Evolutionary conservation across 192 early-diverging fungal genomes (phyloP), one percentile per base, ranked within the genome.

Genomic region (Coemansia sp.): DNA sequence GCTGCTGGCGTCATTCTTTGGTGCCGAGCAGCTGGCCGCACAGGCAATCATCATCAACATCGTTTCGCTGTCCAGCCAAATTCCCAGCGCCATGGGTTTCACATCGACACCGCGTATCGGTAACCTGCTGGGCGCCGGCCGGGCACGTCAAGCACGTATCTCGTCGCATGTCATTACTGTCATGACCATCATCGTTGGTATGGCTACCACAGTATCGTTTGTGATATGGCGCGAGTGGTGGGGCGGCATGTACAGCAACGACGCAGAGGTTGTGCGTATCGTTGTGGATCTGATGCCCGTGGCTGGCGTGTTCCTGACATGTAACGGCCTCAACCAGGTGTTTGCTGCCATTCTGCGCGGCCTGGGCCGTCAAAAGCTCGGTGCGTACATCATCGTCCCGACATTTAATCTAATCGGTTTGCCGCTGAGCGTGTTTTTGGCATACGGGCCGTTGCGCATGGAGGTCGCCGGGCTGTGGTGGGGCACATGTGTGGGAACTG

Each of bases 81-180:
- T 91, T 70, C 88, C 87, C 38, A 83, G 91, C 52, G 93, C 93
- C 3, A 77, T 96, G 23, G 78, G 88, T 18, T 86, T 95, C 24
- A 90, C 88, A 0, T 82, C 87, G 1, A 86, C 89, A 8, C 91
- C 89, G 49, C 84, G 95, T 11, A 88, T 95, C 35, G 94, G 89
- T 23, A 87, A 88, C 58, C 74, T 90, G 13, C 69, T 90, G 13
- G 90, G 90, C 9, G 85, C 83, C 38, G 82, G 65, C n/a, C 75
- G 77, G 8, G 58, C 82, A 10, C 55, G 66, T 1, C 76, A 81
- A 37, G 90, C 90, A 1, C 81, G 80, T 54, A 65, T 84, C 22
- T 71, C 88, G 5, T 54, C 82, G 19, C 67, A 75, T 8, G 72
- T 83, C 18, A 85, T 85, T 9, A 73, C 88, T 8, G 48, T 81